Conservation (phyloP, 768 basidiomycete genomes). For the Tephrocybe sp. region DNA sequence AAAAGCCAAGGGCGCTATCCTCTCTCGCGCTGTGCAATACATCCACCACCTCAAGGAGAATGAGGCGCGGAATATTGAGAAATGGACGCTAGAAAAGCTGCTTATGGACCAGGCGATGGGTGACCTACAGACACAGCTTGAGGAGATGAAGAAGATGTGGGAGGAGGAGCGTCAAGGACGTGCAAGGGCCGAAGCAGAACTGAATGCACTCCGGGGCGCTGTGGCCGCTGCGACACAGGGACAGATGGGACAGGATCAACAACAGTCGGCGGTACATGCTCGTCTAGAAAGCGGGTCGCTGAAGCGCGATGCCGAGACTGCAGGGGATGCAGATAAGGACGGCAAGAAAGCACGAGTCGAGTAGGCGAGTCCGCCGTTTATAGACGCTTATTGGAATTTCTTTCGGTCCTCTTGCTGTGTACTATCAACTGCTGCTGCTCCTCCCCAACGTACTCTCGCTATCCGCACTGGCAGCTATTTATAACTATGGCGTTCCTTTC, state of each 20-base stretch:
- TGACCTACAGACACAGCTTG: constrained; percentile 79
- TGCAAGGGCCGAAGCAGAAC: constrained; percentile 62
- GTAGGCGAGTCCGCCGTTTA: constrained; percentile 18
- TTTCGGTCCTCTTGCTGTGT: constrained; percentile 1
- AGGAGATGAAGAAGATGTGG: constrained; percentile 80
- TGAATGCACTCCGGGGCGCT: constrained; percentile 50
- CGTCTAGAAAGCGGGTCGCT: constrained; percentile 12
- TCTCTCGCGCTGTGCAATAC: constrained; percentile 86
- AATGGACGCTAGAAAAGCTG: constrained; percentile 91
- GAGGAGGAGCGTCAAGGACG: constrained; percentile 71
- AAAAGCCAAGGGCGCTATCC: constrained; percentile 88
- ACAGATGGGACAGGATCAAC: constrained; percentile 1
- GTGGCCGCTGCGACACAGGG: constrained; percentile 9
- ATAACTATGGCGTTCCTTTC: constrained; percentile 8
- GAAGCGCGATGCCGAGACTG: constrained; percentile 16
- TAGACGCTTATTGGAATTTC: not conserved
- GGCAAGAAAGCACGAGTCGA: constrained; percentile 41
- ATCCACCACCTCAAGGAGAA: constrained; percentile 91
- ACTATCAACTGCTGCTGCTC: constrained; percentile 2
- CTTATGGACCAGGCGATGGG: constrained; percentile 93
- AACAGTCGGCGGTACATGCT: constrained; percentile 9
- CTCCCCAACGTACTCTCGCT: not conserved
- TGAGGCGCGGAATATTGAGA: constrained; percentile 88
- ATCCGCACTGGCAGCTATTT: constrained; percentile 8
- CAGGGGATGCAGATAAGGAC: constrained; percentile 17